These are phyloP conservation scores for Tetracentron sinense DNA, from an alignment of 164 flowering plant genomes.

Conservation along the genomic window DNA sequence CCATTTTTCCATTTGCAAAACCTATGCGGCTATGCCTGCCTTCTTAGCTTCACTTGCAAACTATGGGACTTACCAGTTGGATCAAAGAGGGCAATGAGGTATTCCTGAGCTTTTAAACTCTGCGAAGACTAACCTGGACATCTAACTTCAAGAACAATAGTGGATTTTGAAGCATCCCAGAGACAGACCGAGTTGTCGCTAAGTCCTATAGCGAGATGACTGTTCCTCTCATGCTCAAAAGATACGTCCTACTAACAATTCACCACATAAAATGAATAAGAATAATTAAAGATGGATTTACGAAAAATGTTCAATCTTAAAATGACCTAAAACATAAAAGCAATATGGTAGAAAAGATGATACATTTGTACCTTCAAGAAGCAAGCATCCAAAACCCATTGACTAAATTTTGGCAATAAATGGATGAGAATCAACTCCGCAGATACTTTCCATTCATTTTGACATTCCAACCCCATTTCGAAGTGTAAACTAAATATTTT, in stretches of 20 bases:
- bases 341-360: not conserved
- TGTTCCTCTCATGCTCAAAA: constrained; percentile 18
- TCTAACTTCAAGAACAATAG: constrained; percentile 46
- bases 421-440: constrained; percentile 33
- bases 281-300: not conserved
- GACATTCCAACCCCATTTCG: constrained; percentile 11
- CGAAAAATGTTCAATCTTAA: not conserved
- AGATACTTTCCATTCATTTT: constrained; percentile 8
- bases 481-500: constrained; percentile 47
- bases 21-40: not conserved
- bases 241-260: constrained; percentile 30
- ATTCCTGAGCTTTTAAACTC: not conserved
- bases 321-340: not conserved
- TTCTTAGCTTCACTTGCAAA: not conserved
- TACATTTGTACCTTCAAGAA: constrained; percentile 58
- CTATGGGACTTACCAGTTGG: not conserved
- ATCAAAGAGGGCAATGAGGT: not conserved
- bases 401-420: constrained; percentile 56
- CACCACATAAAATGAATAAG: constrained; percentile 12
- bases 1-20: not conserved
- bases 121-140: constrained; percentile 57
- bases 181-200: constrained; percentile 69
- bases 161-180: constrained; percentile 53
- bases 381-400: constrained; percentile 85
- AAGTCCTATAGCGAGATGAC: constrained; percentile 75